Base-by-base conservation (phyloP, 2,329 filamentous ascomycete species). In the Chrysoporthe deuterocubensis region DNA sequence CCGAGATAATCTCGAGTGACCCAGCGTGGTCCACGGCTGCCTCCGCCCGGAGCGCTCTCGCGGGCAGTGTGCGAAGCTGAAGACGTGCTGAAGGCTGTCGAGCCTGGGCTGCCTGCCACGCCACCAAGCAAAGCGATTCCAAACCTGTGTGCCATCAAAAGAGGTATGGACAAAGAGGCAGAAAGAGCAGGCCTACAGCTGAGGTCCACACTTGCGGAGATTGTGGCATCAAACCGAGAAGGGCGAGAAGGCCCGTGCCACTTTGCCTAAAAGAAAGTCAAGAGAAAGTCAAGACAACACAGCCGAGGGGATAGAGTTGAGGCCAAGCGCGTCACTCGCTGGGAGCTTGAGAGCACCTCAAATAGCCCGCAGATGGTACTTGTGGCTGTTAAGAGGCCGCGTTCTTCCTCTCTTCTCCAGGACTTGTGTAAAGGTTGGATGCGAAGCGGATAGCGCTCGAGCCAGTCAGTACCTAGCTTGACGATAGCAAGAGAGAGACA, bases 401-500 rank as follows among this genome's bases (percentile, higher is more conserved):
- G 54, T 56, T 67, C 59, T 46, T 65, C 48, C 65, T 71, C 70
- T 79, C 74, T 73, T 75, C 79, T 76, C 67, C 65, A 62, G 77
- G 70, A 76, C 81, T 80, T 81, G 81, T 82, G 82, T 79, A 80
- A 81, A 75, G 73, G 76, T 78, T 76, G 79, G 78, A 65, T 32
- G 63, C 54, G 81, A 79, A 81, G 83, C 82, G 81, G 81, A 80
- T 84, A 84, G 83, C 82, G 81, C 82, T 81, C 80, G 77, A 82
- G 80, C 79, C 81, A 87, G 84, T 85, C 81, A 87, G 84, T 85
- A 87, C 85, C 85, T 90, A 90, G 88, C 87, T 88, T 87, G 84
- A 88, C 85, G 87, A 86, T 91, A 91, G 89, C 88, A 90, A 87
- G 88, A 83, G 72, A 69, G 61, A 65, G 54, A 69, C 65, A 61